phyloP scores from a whole-genome alignment of 495 filamentous ascomycete species.

The Daldinia decipiens region DNA sequence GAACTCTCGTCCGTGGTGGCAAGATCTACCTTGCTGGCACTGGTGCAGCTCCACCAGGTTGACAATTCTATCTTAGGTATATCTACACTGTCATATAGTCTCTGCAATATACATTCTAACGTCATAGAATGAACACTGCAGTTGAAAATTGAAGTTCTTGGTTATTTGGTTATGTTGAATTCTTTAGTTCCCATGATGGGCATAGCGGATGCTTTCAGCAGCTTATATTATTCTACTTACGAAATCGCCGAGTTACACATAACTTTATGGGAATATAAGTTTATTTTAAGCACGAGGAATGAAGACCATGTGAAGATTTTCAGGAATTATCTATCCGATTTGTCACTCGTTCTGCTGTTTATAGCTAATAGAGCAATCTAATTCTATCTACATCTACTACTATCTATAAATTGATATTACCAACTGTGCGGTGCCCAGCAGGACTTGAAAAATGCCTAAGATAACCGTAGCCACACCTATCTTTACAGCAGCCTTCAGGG shows the following conservation, averaged over 20 bases:
- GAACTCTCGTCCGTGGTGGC: constrained; percentile 22
- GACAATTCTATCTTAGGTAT: neutral
- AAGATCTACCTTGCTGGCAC: constrained; percentile 27
- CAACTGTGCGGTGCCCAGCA: constrained; percentile 6
- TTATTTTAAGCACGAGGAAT: too few relatives aligned
- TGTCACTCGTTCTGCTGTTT: neutral
- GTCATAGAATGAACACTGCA: neutral
- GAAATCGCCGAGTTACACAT: too few relatives aligned
- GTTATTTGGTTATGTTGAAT: too few relatives aligned
- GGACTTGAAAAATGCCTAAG: constrained; percentile 11
- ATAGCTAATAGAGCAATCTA: neutral
- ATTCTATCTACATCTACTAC: neutral
- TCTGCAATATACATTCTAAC: neutral
- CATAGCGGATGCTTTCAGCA: too few relatives aligned
- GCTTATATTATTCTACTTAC: too few relatives aligned
- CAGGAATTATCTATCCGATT: neutral
- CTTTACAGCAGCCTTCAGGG: constrained; percentile 14
- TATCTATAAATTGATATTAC: neutral
- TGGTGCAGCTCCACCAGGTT: neutral
- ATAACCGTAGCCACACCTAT: constrained; percentile 7
- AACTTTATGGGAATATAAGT: too few relatives aligned
- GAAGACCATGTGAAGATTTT: too few relatives aligned
- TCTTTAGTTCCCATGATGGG: too few relatives aligned
- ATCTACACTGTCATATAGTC: neutral
- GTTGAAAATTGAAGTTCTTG: too few relatives aligned